Evolutionary conservation across 192 early-diverging fungal species (phyloP), one percentile per base, ranked within the genome.

Genomic region (Podila epigama): DNA sequence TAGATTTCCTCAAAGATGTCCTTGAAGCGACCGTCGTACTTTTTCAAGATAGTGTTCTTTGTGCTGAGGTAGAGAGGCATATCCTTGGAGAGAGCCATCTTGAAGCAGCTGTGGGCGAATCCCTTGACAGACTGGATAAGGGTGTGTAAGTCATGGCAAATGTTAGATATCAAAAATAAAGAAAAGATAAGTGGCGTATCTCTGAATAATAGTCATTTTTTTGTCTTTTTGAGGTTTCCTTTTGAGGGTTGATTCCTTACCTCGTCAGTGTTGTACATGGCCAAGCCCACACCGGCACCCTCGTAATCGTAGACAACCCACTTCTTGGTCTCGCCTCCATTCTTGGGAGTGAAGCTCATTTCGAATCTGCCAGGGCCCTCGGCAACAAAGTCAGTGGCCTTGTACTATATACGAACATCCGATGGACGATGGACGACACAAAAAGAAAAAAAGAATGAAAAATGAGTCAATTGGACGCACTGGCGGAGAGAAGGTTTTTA

Each of bases 11-110:
- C 81, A 84, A 99, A 99, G 68, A 99, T 99, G 80, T 98, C 94
- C 91, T 99, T 97, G 91, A 97, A 99, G 75, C 95, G 90, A 39
- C 96, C 97, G 81, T 99, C 97, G 82, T 99, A 99, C 66, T 89
- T 93, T 82, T 97, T 97, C 75, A 99, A 87, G 64, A 99, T 97
- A 20, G 97, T 99, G 84, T 97, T 97, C 87, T 99, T 99, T 66
- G 96, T 99, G 64, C 90, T 91, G 59, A 99, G 84, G 83, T 97
- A 99, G 79, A 99, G 85, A n/a, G 97, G 97, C 92, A 94, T 88
- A 80, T 93, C 90, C 84, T 93, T 92, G 66, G 83, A 80, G 18
- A 99, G 82, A 39, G 97, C 95, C 85, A 98, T 89, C 85, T 92
- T 85, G 91, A 99, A 99, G 81, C 96, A 98, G 67, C 87, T 89